Percentiles rank a stretch among this genome's conserved stretches.
Evolutionary conservation across 768 basidiomycete genomes (phyloP).

Genomic region (Amanita thiersii): DNA sequence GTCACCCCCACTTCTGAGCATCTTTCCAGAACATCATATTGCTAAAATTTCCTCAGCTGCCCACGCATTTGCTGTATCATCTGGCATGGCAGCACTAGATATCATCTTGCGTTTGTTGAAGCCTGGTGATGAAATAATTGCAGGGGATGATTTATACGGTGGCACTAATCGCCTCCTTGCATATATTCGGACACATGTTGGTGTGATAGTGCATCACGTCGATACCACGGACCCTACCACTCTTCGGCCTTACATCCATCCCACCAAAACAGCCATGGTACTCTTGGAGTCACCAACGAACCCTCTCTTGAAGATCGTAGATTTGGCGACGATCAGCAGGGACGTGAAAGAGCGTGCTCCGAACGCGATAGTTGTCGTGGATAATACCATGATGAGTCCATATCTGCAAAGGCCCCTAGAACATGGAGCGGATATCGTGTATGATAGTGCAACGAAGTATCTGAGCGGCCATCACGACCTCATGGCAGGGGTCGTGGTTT

Average conservation of each 20-base stretch:
- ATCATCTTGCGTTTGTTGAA: slow-evolving; percentile 90
- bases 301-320: slow-evolving; percentile 90
- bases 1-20: slow-evolving; percentile 3
- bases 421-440: slow-evolving; percentile 94
- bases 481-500: slow-evolving; percentile 95
- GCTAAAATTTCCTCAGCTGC: slow-evolving; percentile 92
- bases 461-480: slow-evolving; percentile 97
- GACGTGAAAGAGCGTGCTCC: slow-evolving; percentile 79
- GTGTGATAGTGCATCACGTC: slow-evolving; percentile 86
- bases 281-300: slow-evolving; percentile 97
- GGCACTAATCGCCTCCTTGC: slow-evolving; percentile 93
- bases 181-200: slow-evolving; percentile 82
- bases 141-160: slow-evolving; percentile 96
- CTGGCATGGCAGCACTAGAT: slow-evolving; percentile 98
- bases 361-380: slow-evolving; percentile 80
- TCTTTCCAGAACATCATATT: slow-evolving; percentile 78
- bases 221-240: slow-evolving; percentile 76
- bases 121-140: slow-evolving; percentile 92
- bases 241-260: slow-evolving; percentile 54
- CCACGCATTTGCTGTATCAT: slow-evolving; percentile 88
- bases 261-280: slow-evolving; percentile 86
- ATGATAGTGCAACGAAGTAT: slow-evolving; percentile 97
- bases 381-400: slow-evolving; percentile 99
- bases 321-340: slow-evolving; percentile 75
- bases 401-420: slow-evolving; percentile 94